A percentile compares a stretch with the other conserved stretches of the same genome.
Conservation (phyloP, 768 basidiomycete species). For the Leccinum imitatum region DNA sequence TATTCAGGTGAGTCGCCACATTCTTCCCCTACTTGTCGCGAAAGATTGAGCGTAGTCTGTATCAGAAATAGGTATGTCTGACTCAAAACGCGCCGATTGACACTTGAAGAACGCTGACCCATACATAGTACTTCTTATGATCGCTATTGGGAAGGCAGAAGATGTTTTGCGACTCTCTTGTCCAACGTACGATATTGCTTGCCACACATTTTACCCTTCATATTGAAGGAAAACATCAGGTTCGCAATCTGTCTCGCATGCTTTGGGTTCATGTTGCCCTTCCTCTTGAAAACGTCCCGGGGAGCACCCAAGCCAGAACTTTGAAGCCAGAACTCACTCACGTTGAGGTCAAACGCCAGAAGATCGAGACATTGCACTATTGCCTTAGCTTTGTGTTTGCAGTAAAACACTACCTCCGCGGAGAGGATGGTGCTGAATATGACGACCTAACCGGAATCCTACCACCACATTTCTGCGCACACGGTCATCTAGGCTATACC, state of each 20-base stretch:
- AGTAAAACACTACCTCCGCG: conserved; percentile 78
- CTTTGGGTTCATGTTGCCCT: conserved; percentile 79
- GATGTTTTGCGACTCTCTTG: conserved; percentile 70
- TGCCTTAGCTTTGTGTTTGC: conserved; percentile 72
- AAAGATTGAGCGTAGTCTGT: not conserved
- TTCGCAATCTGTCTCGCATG: conserved; percentile 73
- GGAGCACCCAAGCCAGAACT: conserved; percentile 51
- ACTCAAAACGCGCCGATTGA: not conserved
- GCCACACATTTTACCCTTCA: not conserved
- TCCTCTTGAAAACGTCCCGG: conserved; percentile 48
- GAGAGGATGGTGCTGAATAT: conserved; percentile 73
- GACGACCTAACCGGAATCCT: conserved; percentile 67
- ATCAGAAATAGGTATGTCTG: conserved; percentile 61
- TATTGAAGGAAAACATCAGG: conserved; percentile 28
- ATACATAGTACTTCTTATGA: conserved; percentile 74
- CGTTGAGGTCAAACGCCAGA: conserved; percentile 57
- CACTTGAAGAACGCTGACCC: not conserved
- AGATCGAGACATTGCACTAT: conserved; percentile 69
- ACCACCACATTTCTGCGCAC: conserved; percentile 56
- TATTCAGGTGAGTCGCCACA: conserved; percentile 61
- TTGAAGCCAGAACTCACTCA: conserved; percentile 45
- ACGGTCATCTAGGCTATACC: conserved; percentile 43
- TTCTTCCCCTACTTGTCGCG: not conserved
- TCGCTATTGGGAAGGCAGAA: conserved; percentile 87
- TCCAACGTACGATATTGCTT: conserved; percentile 47